These are phyloP conservation scores for Rutstroemia sp. DNA, from an alignment of 2,329 filamentous ascomycete species.

Conservation along the genomic window DNA sequence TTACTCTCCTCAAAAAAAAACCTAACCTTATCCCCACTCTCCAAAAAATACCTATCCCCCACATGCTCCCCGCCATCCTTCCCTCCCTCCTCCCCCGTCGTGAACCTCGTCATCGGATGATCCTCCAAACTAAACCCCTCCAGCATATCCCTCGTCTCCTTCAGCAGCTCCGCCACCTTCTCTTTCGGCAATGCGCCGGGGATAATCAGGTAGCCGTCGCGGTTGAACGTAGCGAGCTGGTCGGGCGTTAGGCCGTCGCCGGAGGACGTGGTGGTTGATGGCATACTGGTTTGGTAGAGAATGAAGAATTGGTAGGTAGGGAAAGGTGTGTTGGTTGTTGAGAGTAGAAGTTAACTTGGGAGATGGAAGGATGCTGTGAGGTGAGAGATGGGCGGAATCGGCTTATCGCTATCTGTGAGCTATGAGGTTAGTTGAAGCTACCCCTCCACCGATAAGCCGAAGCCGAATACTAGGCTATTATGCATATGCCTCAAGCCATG, in stretches of 20 bases:
- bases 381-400: too few relatives aligned
- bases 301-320: not conserved
- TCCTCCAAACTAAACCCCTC: conserved; percentile 67
- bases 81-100: conserved; percentile 61
- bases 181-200: conserved; percentile 62
- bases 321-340: too few relatives aligned
- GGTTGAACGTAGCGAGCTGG: conserved; percentile 65
- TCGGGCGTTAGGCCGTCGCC: conserved; percentile 49
- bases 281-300: not conserved
- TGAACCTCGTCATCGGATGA: conserved; percentile 92
- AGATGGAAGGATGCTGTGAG: too few relatives aligned
- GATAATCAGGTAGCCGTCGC: conserved; percentile 86
- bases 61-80: conserved; percentile 57
- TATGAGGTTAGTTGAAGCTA: too few relatives aligned
- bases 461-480: too few relatives aligned
- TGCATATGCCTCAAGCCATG: too few relatives aligned
- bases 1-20: conserved; percentile 89
- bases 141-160: conserved; percentile 69
- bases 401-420: too few relatives aligned
- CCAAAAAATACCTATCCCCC: conserved; percentile 90
- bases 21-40: conserved; percentile 81
- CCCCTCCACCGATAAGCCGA: too few relatives aligned
- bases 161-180: conserved; percentile 61
- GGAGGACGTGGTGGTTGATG: not conserved
- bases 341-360: too few relatives aligned